Conservation (phyloP, 2,329 filamentous ascomycete species). For the Sphaerostilbella broomeana region DNA sequence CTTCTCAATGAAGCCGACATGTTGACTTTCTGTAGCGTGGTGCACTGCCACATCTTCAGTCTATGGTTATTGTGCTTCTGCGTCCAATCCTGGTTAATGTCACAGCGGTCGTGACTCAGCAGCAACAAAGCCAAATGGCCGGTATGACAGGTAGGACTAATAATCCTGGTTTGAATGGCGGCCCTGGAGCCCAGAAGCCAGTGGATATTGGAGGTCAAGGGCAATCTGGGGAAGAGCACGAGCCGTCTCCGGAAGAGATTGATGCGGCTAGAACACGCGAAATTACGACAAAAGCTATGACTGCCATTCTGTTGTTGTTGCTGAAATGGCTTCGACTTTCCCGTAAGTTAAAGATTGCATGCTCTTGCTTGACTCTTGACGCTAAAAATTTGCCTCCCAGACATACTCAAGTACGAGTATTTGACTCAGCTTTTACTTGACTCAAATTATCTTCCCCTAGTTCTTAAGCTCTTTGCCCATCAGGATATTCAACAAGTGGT, state of each 20-base stretch:
- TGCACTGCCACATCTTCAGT: constrained; percentile 80
- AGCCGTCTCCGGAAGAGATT: constrained; percentile 63
- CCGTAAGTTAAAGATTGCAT: too few species aligned
- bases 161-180: constrained; percentile 36
- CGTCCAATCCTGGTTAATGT: constrained; percentile 85
- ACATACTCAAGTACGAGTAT: constrained; percentile 93
- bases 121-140: constrained; percentile 32
- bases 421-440: constrained; percentile 88
- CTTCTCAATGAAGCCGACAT: neutral
- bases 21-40: constrained; percentile 50
- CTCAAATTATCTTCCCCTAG: constrained; percentile 87
- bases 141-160: constrained; percentile 32
- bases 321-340: constrained; percentile 96
- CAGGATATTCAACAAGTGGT: constrained; percentile 90
- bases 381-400: constrained; percentile 35
- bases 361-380: neutral
- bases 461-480: constrained; percentile 88
- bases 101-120: constrained; percentile 64
- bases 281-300: constrained; percentile 84
- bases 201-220: constrained; percentile 28
- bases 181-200: constrained; percentile 26
- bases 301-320: constrained; percentile 79
- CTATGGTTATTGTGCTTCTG: constrained; percentile 83
- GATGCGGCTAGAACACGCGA: constrained; percentile 78
- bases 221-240: constrained; percentile 33